Evolutionary conservation across 192 early-diverging fungal genomes (phyloP).

Genomic region (Podochytrium sp.): DNA sequence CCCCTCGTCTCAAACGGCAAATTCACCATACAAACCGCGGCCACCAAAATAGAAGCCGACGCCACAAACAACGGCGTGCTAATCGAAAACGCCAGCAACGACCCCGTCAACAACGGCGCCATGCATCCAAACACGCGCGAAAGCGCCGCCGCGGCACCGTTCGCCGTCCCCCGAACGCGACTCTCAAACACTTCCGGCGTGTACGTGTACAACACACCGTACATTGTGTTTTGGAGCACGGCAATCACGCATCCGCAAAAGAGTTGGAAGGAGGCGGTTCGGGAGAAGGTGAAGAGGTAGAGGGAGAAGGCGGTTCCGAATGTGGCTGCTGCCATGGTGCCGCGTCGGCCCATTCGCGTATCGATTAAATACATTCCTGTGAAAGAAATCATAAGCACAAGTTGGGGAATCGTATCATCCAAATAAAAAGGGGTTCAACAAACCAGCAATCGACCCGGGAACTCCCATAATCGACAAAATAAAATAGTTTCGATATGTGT

Average conservation of each 20-base stretch:
- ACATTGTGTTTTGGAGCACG: slow-evolving; percentile 60
- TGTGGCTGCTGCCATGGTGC: slow-evolving; percentile 80
- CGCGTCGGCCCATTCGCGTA: slow-evolving; percentile 72
- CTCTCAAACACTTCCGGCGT: slow-evolving; percentile 84
- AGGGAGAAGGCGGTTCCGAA: slow-evolving; percentile 70
- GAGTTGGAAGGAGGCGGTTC: slow-evolving; percentile 58
- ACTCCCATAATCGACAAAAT: slow-evolving; percentile 78
- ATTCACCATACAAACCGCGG: slow-evolving; percentile 65
- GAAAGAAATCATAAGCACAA: no score
- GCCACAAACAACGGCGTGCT: slow-evolving; percentile 72
- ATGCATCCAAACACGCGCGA: slow-evolving; percentile 76
- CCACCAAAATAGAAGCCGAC: slow-evolving; percentile 55
- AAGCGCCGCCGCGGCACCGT: slow-evolving; percentile 76
- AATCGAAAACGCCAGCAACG: slow-evolving; percentile 59
- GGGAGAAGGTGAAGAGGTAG: slow-evolving; percentile 68
- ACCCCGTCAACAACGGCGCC: slow-evolving; percentile 74
- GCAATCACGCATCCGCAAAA: slow-evolving; percentile 65
- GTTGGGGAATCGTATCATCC: no score
- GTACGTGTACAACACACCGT: slow-evolving; percentile 86
- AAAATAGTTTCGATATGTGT: slow-evolving; percentile 75
- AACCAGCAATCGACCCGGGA: slow-evolving; percentile 74
- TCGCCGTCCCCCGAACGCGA: slow-evolving; percentile 72
- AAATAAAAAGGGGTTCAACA: no score
- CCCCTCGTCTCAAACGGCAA: slow-evolving; percentile 75
- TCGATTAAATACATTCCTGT: slow-evolving; percentile 69